phyloP scores from a whole-genome alignment of 139 green algal genomes.

The Auxenochlorella protothecoides region DNA sequence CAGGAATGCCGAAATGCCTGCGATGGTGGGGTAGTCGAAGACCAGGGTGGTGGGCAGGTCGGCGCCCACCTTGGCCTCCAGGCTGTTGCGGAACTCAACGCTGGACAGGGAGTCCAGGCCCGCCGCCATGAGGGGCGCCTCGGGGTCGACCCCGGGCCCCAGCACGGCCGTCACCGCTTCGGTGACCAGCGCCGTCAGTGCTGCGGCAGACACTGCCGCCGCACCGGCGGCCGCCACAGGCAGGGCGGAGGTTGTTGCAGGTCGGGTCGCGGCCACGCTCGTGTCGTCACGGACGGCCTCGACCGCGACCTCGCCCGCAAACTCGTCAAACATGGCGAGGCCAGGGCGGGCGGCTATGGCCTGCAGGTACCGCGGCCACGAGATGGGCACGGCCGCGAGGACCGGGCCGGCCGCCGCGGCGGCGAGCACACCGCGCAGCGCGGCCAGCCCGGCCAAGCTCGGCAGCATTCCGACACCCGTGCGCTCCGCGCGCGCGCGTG shows the following conservation, averaged over 20 bases:
- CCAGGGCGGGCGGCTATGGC: slow-evolving; percentile 4
- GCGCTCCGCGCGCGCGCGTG: slow-evolving; percentile 63
- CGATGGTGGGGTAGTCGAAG: slow-evolving; percentile 56
- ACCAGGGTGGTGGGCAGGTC: slow-evolving; percentile 49
- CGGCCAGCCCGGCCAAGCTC: slow-evolving; percentile 27
- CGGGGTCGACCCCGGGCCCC: slow-evolving; percentile 10
- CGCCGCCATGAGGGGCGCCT: slow-evolving; percentile 50
- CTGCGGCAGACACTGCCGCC: background rate
- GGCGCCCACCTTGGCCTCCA: slow-evolving; percentile 46
- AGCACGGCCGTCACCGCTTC: slow-evolving; percentile 2
- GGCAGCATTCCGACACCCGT: slow-evolving; percentile 19
- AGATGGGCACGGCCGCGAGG: slow-evolving; percentile 24
- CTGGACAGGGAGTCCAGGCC: slow-evolving; percentile 62
- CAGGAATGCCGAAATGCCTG: slow-evolving; percentile 27
- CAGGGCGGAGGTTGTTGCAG: background rate
- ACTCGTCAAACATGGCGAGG: slow-evolving; percentile 20
- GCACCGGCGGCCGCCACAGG: background rate
- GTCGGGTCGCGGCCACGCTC: no score
- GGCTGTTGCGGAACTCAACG: slow-evolving; percentile 68
- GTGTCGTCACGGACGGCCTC: no score
- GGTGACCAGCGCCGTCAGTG: slow-evolving; percentile 1
- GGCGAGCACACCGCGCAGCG: slow-evolving; percentile 10
- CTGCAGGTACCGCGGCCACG: slow-evolving; percentile 24
- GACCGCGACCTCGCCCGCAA: slow-evolving; percentile 4
- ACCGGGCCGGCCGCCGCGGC: slow-evolving; percentile 8